phyloP scores from a whole-genome alignment of 2,329 filamentous ascomycete genomes.

The Apiospora phragmitis region DNA sequence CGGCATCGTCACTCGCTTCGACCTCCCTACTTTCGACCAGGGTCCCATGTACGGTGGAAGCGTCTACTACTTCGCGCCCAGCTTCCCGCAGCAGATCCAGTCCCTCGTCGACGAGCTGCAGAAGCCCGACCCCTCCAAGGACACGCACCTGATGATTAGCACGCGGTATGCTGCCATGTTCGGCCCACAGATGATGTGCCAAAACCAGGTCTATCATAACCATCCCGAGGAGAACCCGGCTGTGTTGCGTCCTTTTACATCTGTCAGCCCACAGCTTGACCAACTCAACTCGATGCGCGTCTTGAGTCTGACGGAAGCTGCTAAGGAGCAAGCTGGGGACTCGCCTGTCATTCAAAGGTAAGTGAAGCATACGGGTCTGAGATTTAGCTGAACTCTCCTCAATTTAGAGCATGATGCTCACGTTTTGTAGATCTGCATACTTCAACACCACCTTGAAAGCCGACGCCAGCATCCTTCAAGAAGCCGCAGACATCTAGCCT shows the following conservation, averaged over 20 bases:
- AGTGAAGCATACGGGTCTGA: neutral
- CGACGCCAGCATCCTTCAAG: conserved; percentile 6
- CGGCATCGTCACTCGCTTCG: conserved; percentile 18
- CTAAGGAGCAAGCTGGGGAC: neutral
- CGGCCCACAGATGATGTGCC: conserved; percentile 11
- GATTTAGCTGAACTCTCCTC: neutral
- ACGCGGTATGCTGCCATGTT: conserved; percentile 12
- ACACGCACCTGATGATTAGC: conserved; percentile 13
- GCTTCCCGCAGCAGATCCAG: neutral
- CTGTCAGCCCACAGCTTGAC: neutral
- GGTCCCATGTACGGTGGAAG: conserved; percentile 15
- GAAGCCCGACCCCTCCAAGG: conserved; percentile 17
- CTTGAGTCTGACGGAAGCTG: conserved; percentile 11
- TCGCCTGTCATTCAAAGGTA: neutral
- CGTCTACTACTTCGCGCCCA: conserved; percentile 7
- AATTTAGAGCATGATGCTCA: conserved; percentile 10
- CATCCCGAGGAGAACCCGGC: conserved; percentile 15
- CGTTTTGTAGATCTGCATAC: neutral
- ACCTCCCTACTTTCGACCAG: conserved; percentile 17
- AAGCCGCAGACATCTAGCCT: conserved; percentile 15
- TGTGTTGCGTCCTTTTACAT: neutral
- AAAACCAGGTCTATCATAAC: conserved; percentile 17
- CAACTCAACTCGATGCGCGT: conserved; percentile 8
- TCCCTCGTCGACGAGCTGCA: conserved; percentile 14
- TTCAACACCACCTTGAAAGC: conserved; percentile 6